These are phyloP conservation scores for Goffeauzyma gilvescens DNA, from an alignment of 768 basidiomycete genomes.

Conservation along the genomic window DNA sequence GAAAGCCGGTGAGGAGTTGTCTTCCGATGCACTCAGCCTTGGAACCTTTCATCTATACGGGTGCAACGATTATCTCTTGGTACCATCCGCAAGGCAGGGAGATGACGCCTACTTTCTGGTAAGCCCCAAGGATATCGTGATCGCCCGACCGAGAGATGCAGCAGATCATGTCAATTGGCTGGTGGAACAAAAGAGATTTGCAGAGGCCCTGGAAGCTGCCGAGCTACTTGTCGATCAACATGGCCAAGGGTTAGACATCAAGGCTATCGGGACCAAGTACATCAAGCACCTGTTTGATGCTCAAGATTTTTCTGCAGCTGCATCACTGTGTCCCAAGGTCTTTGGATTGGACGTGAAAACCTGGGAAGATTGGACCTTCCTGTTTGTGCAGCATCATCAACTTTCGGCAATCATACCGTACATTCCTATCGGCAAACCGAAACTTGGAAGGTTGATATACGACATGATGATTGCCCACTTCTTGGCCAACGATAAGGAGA, in stretches of 20 bases:
- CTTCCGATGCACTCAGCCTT: slow-evolving; percentile 63
- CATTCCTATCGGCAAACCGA: slow-evolving; percentile 64
- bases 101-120: slow-evolving; percentile 58
- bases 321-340: slow-evolving; percentile 62
- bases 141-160: slow-evolving; percentile 70
- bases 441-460: slow-evolving; percentile 66
- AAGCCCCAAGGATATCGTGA: slow-evolving; percentile 67
- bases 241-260: slow-evolving; percentile 34
- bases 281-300: slow-evolving; percentile 60
- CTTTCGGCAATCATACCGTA: slow-evolving; percentile 75
- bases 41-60: slow-evolving; percentile 62
- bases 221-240: slow-evolving; percentile 43
- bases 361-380: slow-evolving; percentile 96
- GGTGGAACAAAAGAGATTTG: slow-evolving; percentile 63
- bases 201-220: slow-evolving; percentile 67
- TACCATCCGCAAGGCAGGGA: slow-evolving; percentile 35
- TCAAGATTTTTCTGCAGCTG: slow-evolving; percentile 59
- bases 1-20: slow-evolving; percentile 66
- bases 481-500: slow-evolving; percentile 55
- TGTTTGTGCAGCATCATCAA: slow-evolving; percentile 62
- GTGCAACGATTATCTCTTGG: slow-evolving; percentile 76
- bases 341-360: slow-evolving; percentile 55
- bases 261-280: slow-evolving; percentile 60
- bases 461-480: slow-evolving; percentile 87
- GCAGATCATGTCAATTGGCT: slow-evolving; percentile 84